Evolutionary conservation across 2,329 filamentous ascomycete species (phyloP), one percentile per base, ranked within the genome.

Genomic region (Ophiostoma australiae): DNA sequence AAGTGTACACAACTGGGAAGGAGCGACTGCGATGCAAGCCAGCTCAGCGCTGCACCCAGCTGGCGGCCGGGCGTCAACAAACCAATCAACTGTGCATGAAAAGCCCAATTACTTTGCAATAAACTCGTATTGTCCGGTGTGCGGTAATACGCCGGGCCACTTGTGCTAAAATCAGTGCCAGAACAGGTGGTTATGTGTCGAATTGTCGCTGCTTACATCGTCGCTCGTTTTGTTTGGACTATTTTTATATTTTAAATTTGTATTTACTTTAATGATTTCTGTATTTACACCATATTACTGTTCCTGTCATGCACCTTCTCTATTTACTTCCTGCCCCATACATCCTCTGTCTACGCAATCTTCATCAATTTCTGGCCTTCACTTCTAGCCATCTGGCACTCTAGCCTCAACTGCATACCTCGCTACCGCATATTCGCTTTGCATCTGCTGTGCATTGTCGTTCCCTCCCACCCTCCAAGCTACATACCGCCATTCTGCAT

Each of bases 71-170:
- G 23, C 61, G 44, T 67, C 63, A 65, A 33, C 52, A 72, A 41
- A 52, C 67, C 70, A 70, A 72, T 69, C 70, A 72, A 52, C 41
- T 41, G 61, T 63, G 70, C 70, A 69, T 71, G 48, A n/a, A 41
- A 27, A 27, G 35, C 35, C 66, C 17, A 61, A 23, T 41, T 4
- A 10, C 6, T 35, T 23, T 39, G n/a, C 23, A 39, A 20, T 20
- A 20, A 20, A n/a, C 31, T 20, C 33, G 33, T 61, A 61, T 31
- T 61, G 4, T 27, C 10, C 3, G 4, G 52, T 13, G n/a, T 27
- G n/a, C 6, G 23, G 52, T n/a, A n/a, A 31, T 23, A 27, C 52
- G 4, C 8, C 13, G 23, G 52, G 52, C 1, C 52, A 4, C 52
- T 58, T 15, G 1, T 23, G 52, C 52, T 58, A 27, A 11, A 27